phyloP scores from a whole-genome alignment of 1,284 basidiomycete species.

The Rhodotorula sp. region DNA sequence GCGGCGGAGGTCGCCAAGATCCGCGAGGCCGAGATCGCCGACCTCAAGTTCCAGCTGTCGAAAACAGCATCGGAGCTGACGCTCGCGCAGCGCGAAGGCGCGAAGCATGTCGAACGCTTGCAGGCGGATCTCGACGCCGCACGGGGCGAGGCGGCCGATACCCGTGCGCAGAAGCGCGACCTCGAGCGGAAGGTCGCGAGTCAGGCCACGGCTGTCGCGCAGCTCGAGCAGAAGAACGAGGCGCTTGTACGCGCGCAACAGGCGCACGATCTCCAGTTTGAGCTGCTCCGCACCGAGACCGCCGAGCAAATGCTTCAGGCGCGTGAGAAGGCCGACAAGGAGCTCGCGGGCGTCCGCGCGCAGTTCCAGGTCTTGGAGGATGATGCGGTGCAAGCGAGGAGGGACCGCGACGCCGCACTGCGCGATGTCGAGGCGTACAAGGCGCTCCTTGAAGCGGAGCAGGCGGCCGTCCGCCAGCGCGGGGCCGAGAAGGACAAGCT shows the following conservation, averaged over 20 bases:
- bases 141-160: slow-evolving; percentile 25
- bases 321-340: slow-evolving; percentile 69
- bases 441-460: slow-evolving; percentile 54
- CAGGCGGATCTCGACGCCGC: slow-evolving; percentile 30
- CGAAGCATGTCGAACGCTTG: slow-evolving; percentile 14
- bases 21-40: slow-evolving; percentile 33
- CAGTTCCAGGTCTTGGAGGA: slow-evolving; percentile 87
- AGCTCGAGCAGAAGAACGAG: slow-evolving; percentile 26
- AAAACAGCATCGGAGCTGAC: slow-evolving; percentile 37
- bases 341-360: slow-evolving; percentile 68
- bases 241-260: slow-evolving; percentile 42
- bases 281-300: slow-evolving; percentile 73
- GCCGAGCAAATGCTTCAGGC: slow-evolving; percentile 56
- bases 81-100: slow-evolving; percentile 38
- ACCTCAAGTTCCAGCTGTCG: slow-evolving; percentile 29
- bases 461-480: slow-evolving; percentile 21
- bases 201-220: neutral
- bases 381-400: slow-evolving; percentile 75
- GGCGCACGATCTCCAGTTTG: slow-evolving; percentile 60
- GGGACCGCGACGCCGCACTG: slow-evolving; percentile 72
- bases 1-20: slow-evolving; percentile 29
- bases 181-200: slow-evolving; percentile 24
- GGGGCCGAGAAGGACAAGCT: slow-evolving; percentile 50
- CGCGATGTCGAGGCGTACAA: slow-evolving; percentile 69
- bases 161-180: slow-evolving; percentile 31